Evolutionary conservation across 2,329 filamentous ascomycete species (phyloP).

Genomic region (Pestalotiopsis sp.): DNA sequence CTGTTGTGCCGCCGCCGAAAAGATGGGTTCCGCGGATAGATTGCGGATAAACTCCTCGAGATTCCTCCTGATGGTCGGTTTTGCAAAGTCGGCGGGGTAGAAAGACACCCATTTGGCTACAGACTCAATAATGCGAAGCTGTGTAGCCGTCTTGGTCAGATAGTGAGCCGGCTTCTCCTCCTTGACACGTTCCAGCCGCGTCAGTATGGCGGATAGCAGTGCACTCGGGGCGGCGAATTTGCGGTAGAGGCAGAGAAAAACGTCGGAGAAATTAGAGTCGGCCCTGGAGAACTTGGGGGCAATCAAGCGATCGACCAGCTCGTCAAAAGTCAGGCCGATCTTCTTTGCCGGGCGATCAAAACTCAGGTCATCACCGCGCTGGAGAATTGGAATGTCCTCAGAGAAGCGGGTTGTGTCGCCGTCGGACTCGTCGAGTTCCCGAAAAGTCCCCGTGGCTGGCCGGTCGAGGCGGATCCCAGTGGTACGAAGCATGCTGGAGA

Average conservation of each 20-base stretch:
- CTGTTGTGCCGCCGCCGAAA: conserved; percentile 82
- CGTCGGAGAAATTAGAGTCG: conserved; percentile 85
- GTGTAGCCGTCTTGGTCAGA: conserved; percentile 77
- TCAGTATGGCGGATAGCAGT: conserved; percentile 77
- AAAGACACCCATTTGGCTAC: conserved; percentile 86
- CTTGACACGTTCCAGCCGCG: conserved; percentile 72
- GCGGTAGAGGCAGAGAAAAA: conserved; percentile 91
- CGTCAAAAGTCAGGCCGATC: conserved; percentile 63
- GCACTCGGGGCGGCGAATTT: conserved; percentile 85
- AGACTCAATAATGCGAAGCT: conserved; percentile 81
- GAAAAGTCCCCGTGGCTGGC: conserved; percentile 54
- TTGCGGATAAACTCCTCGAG: conserved; percentile 76
- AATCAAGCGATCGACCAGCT: conserved; percentile 85
- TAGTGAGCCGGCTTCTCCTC: conserved; percentile 69
- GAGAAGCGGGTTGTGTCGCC: conserved; percentile 67
- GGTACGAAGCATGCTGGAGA: conserved; percentile 53
- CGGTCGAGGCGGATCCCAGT: conserved; percentile 57
- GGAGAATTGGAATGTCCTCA: conserved; percentile 69
- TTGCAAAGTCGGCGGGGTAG: conserved; percentile 93
- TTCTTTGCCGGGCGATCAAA: conserved; percentile 56
- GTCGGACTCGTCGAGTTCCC: conserved; percentile 73
- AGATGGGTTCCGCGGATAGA: conserved; percentile 78
- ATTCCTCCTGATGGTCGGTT: conserved; percentile 70
- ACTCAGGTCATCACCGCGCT: conserved; percentile 66
- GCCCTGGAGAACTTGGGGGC: conserved; percentile 79